phyloP scores from a whole-genome alignment of 2,329 filamentous ascomycete species.

The Neofusicoccum umdonicola region DNA sequence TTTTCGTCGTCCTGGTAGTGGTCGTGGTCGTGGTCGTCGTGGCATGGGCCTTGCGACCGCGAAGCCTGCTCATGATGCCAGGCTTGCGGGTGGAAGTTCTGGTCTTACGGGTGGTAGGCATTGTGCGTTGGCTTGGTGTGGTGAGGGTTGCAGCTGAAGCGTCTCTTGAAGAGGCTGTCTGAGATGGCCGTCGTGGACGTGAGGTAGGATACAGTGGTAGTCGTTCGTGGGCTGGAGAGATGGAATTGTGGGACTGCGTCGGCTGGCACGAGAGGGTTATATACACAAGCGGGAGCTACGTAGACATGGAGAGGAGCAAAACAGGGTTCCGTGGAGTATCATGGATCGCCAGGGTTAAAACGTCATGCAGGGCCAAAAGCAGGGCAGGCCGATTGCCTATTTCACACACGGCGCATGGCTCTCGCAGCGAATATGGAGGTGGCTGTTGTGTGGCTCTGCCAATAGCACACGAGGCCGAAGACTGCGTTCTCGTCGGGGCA shows the following conservation, averaged over 20 bases:
- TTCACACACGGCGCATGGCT: not conserved
- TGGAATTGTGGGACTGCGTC: not conserved
- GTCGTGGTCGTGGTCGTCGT: constrained; percentile 38
- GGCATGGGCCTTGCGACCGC: constrained; percentile 32
- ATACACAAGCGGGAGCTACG: not conserved
- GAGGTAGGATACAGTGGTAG: not conserved
- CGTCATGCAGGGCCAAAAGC: constrained; percentile 18
- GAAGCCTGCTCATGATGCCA: constrained; percentile 55
- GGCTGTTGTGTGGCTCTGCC: not conserved
- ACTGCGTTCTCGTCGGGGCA: not conserved
- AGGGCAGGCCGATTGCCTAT: constrained; percentile 1
- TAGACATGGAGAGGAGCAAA: not conserved
- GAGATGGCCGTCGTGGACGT: not conserved
- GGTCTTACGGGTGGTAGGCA: constrained; percentile 28
- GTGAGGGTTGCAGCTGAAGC: constrained; percentile 12
- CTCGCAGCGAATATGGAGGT: not conserved
- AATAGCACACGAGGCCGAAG: not conserved
- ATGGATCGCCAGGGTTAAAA: constrained; percentile 1
- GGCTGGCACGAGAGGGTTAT: not conserved
- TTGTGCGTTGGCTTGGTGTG: constrained; percentile 18
- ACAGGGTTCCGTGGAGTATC: constrained; percentile 7
- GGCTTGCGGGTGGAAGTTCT: constrained; percentile 46
- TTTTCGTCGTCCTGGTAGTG: constrained; percentile 42
- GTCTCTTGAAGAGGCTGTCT: not conserved
- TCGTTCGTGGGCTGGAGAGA: not conserved